Base-by-base conservation (phyloP, 2,329 filamentous ascomycete genomes). In the Sporothrix mexicana region DNA sequence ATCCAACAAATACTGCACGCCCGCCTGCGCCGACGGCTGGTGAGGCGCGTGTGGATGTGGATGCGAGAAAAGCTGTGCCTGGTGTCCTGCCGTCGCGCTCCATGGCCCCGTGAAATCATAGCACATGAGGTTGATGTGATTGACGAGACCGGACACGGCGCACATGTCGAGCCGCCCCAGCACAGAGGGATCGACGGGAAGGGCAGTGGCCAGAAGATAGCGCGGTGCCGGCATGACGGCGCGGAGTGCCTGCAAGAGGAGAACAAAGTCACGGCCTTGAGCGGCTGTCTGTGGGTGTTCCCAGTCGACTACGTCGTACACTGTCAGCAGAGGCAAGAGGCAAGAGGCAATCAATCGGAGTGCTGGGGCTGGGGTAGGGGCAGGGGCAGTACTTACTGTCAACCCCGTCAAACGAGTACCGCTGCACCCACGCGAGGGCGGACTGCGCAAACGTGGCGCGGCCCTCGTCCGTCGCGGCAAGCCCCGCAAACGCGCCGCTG, bases 91-190 rank as follows among this genome's bases (percentile, higher is more conserved):
- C 43, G 87, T 85, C 25, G 83, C 79, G 1, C 85, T 86, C 90
- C 90, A 92, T 8, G 88, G 84, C 0, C 90, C 90, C 0, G 86
- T 85, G 76, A 91, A 91, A 79, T 92, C 90, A 78, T 92, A 92
- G 13, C 86, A 84, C 91, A 92, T 92, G 61, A 92, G 82, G 77
- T 92, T 91, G 74, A 92, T 81, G 77, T 87, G 83, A 78, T 92
- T 89, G 62, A 92, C 83, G 51, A 88, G 81, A 3, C 82, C 76
- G 1, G 85, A 83, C 1, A 87, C 86, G 12, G 83, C 81, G 2
- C 77, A 76, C 3, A 92, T 81, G 74, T 91, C 84, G 77, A 92
- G 89, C 77, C 91, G 83, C 74, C 83, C 83, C 23, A 92, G 83
- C 15, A 86, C 88, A 84, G 89, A 92, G 77, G 88, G 84, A 1